These are phyloP conservation scores for Saccharomyces uvarum DNA, from an alignment of 1,139 yeast species.

Conservation along the genomic window DNA sequence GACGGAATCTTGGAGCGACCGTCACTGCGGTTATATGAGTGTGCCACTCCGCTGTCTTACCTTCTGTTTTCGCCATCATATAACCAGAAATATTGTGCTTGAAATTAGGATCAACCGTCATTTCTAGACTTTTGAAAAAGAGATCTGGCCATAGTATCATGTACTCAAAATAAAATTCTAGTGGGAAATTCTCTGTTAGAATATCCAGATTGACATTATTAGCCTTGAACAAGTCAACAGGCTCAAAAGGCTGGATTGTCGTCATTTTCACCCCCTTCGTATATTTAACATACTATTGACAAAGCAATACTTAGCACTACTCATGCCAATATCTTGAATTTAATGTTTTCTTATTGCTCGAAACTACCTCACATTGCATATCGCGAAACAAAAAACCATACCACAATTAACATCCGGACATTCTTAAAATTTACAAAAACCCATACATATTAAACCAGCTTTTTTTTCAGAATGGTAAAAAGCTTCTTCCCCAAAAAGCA, in stretches of 20 bases:
- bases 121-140: slow-evolving; percentile 65
- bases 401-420: neutral
- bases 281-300: neutral
- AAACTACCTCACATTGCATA: neutral
- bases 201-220: slow-evolving; percentile 79
- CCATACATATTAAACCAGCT: neutral
- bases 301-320: neutral
- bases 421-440: neutral
- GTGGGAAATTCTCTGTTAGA: slow-evolving; percentile 81
- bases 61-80: slow-evolving; percentile 97
- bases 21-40: slow-evolving; percentile 96
- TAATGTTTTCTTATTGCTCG: neutral
- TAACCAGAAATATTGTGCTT: slow-evolving; percentile 48
- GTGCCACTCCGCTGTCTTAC: slow-evolving; percentile 80
- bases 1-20: slow-evolving; percentile 69
- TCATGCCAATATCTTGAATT: neutral
- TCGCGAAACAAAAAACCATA: neutral
- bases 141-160: slow-evolving; percentile 81
- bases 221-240: slow-evolving; percentile 67
- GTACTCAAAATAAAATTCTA: slow-evolving; percentile 78
- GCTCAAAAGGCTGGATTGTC: slow-evolving; percentile 58
- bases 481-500: neutral
- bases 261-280: slow-evolving; percentile 20
- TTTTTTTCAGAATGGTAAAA: neutral
- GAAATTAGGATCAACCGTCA: slow-evolving; percentile 20